A percentile compares a stretch with the other conserved stretches of the same genome.
These are phyloP conservation scores for Gaeumannomyces tritici DNA, from an alignment of 2,329 filamentous ascomycete species.

Conservation along the genomic window DNA sequence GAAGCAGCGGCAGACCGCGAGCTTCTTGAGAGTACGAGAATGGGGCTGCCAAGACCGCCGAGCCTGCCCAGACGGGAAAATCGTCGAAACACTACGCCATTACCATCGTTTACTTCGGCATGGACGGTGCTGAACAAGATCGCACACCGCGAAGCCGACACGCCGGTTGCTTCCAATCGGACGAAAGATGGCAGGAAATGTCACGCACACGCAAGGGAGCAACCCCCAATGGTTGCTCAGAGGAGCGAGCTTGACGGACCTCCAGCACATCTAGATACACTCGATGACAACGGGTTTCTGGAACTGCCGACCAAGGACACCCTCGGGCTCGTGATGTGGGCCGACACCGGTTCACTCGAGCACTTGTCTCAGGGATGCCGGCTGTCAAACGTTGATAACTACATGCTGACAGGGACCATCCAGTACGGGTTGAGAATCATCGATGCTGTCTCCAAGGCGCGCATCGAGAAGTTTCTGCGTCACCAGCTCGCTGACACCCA, in stretches of 20 bases:
- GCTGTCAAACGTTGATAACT: slow-evolving; percentile 1
- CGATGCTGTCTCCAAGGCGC: background rate
- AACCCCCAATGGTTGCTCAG: too few species aligned
- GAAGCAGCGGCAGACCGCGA: background rate
- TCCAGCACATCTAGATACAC: background rate
- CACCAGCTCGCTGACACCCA: background rate
- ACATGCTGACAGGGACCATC: background rate
- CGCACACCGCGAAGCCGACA: background rate
- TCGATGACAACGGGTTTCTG: background rate
- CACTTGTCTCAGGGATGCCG: background rate
- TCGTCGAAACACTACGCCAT: background rate
- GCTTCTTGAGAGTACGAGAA: background rate
- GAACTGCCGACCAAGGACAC: background rate
- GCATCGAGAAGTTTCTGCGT: background rate
- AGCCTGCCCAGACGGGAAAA: background rate
- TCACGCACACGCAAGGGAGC: background rate
- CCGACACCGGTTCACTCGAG: background rate
- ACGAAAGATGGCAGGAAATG: background rate
- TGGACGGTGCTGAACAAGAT: background rate
- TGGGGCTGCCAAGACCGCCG: background rate
- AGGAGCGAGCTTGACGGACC: background rate
- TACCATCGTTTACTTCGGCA: background rate
- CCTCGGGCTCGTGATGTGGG: background rate
- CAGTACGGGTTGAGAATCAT: background rate
- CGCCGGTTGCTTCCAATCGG: background rate